A percentile compares a stretch with the other conserved stretches of the same genome.
Evolutionary conservation across 345 rosid species (phyloP).

Genomic region (Salix dunnii): DNA sequence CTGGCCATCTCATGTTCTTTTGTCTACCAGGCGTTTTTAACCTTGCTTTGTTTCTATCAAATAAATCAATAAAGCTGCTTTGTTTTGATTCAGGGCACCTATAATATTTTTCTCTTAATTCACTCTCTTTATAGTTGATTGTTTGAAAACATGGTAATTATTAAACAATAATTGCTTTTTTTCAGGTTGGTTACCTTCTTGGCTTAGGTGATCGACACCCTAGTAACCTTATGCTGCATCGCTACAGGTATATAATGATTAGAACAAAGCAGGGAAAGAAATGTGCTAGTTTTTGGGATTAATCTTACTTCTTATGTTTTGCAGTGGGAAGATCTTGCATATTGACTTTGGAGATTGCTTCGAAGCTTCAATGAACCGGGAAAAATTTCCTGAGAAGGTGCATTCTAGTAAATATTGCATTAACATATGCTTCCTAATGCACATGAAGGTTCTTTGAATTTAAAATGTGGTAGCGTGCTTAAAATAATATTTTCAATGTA

Average conservation of each 20-base stretch:
- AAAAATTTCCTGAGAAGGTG: slow-evolving; percentile 98
- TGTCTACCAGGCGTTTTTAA: background rate
- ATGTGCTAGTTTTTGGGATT: background rate
- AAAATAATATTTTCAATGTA: slow-evolving; percentile 24
- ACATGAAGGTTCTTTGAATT: background rate
- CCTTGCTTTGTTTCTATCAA: background rate
- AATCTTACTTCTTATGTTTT: slow-evolving; percentile 22
- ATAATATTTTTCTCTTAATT: background rate
- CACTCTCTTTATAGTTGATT: background rate
- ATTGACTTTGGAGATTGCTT: slow-evolving; percentile 99
- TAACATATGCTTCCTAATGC: background rate
- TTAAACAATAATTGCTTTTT: slow-evolving; percentile 9
- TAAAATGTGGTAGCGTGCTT: background rate
- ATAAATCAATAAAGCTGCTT: background rate
- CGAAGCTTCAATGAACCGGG: slow-evolving; percentile 98
- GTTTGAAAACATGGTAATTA: background rate
- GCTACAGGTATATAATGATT: slow-evolving; percentile 59
- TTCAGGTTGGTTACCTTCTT: slow-evolving; percentile 97
- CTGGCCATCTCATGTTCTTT: background rate
- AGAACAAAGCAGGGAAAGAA: background rate
- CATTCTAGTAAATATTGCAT: background rate
- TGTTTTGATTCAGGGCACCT: background rate
- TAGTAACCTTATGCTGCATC: slow-evolving; percentile 92
- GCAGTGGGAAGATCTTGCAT: slow-evolving; percentile 95
- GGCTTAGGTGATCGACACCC: slow-evolving; percentile 99